Evolutionary conservation across 805 yeast genomes (phyloP).

Genomic region (Alloascoidea africana): DNA sequence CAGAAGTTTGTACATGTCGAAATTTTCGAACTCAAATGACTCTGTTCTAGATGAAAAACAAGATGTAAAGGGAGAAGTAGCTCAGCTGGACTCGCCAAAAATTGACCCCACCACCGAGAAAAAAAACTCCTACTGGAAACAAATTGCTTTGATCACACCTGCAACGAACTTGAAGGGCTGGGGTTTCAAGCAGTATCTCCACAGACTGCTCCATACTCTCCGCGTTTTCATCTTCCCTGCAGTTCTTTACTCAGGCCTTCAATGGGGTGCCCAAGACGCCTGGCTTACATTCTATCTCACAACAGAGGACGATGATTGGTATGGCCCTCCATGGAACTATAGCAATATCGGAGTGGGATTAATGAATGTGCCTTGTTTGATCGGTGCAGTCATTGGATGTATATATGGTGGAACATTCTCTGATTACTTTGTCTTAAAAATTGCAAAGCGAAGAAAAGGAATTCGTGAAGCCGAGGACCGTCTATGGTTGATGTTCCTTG

Average conservation of each 20-base stretch:
- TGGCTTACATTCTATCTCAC: slow-evolving; percentile 62
- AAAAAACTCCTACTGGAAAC: slow-evolving; percentile 27
- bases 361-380: slow-evolving; percentile 58
- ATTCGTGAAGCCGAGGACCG: slow-evolving; percentile 52
- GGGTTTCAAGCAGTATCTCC: slow-evolving; percentile 51
- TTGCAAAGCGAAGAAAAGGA: slow-evolving; percentile 46
- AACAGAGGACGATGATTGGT: slow-evolving; percentile 53
- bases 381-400: slow-evolving; percentile 56
- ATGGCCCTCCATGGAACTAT: slow-evolving; percentile 52
- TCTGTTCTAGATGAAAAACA: too few species aligned
- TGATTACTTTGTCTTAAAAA: slow-evolving; percentile 44
- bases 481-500: slow-evolving; percentile 37
- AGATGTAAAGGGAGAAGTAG: neutral
- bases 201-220: slow-evolving; percentile 31
- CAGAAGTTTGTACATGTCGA: slow-evolving; percentile 23
- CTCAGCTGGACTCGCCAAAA: neutral
- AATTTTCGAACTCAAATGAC: too few species aligned
- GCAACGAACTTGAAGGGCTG: slow-evolving; percentile 44
- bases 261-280: slow-evolving; percentile 75
- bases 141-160: slow-evolving; percentile 34
- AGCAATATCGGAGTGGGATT: slow-evolving; percentile 52
- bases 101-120: slow-evolving; percentile 27
- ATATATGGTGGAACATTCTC: slow-evolving; percentile 44
- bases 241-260: slow-evolving; percentile 46
- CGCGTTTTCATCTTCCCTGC: slow-evolving; percentile 52